Evolutionary conservation across 208 protist species (phyloP).

Genomic region (Leishmania lainsoni): DNA sequence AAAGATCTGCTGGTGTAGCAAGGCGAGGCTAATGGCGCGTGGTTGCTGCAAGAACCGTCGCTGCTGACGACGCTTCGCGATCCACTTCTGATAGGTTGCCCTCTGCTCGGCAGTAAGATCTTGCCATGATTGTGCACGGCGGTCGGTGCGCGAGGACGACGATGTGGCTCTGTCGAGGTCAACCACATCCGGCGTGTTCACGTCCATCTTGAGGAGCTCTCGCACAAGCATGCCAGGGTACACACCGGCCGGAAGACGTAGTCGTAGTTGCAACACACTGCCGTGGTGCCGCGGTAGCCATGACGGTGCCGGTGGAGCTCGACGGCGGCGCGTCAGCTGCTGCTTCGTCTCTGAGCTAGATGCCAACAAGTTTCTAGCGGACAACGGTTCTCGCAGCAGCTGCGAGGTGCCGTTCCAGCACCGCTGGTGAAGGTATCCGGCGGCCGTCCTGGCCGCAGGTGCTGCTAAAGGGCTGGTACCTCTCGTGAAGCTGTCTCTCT

Average conservation of each 20-base stretch:
- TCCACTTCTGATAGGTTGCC: slow-evolving; percentile 47
- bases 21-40: slow-evolving; percentile 66
- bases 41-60: slow-evolving; percentile 50
- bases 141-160: slow-evolving; percentile 30
- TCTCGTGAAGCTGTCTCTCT: background rate
- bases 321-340: slow-evolving; percentile 7
- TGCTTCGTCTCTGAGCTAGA: slow-evolving; percentile 1
- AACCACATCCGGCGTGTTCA: slow-evolving; percentile 77
- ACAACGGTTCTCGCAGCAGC: slow-evolving; percentile 8
- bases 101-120: slow-evolving; percentile 58
- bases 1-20: slow-evolving; percentile 90
- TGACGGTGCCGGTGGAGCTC: slow-evolving; percentile 61
- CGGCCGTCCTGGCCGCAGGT: slow-evolving; percentile 19
- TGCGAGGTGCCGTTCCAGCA: slow-evolving; percentile 24
- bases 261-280: slow-evolving; percentile 57
- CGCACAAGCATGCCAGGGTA: slow-evolving; percentile 83
- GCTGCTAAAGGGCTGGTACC: background rate
- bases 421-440: slow-evolving; percentile 18
- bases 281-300: slow-evolving; percentile 72
- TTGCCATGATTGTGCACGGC: slow-evolving; percentile 44
- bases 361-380: background rate
- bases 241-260: slow-evolving; percentile 63
- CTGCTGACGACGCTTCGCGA: slow-evolving; percentile 69
- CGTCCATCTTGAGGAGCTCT: slow-evolving; percentile 85
- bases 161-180: slow-evolving; percentile 58